Evolutionary conservation across 805 yeast genomes (phyloP).

Genomic region (Helenozyma rhizophorensis): DNA sequence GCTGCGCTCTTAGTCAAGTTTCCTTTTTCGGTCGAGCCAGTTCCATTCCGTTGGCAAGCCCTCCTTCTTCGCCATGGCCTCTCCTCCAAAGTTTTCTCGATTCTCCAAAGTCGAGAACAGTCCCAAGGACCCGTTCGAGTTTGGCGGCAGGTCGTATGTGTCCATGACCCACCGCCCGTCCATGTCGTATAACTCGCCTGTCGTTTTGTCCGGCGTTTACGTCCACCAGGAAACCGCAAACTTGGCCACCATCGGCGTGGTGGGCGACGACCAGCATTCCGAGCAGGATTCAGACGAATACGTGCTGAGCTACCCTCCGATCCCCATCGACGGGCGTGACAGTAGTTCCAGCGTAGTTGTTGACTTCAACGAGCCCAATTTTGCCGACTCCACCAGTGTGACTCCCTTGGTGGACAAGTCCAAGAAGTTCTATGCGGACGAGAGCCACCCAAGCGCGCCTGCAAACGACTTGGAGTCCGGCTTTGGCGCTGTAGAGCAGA

Average conservation of each 20-base stretch:
- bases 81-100: no score
- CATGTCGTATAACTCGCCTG: slow-evolving; percentile 33
- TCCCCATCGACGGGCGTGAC: slow-evolving; percentile 15
- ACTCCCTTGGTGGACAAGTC: slow-evolving; percentile 13
- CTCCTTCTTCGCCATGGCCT: no score
- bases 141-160: slow-evolving; percentile 39
- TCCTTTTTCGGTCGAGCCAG: no score
- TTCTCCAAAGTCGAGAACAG: not conserved
- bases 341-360: slow-evolving; percentile 1
- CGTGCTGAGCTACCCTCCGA: slow-evolving; percentile 18
- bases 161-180: slow-evolving; percentile 26
- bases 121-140: slow-evolving; percentile 17
- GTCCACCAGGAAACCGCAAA: slow-evolving; percentile 56
- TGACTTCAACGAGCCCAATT: slow-evolving; percentile 2
- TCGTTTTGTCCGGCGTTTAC: slow-evolving; percentile 44
- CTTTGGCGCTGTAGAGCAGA: not conserved
- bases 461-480: slow-evolving; percentile 3
- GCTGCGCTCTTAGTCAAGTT: no score
- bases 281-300: slow-evolving; percentile 15
- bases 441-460: not conserved
- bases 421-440: slow-evolving; percentile 6
- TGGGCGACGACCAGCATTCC: slow-evolving; percentile 22
- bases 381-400: slow-evolving; percentile 3
- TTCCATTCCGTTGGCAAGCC: no score
- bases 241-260: slow-evolving; percentile 54